Evolutionary conservation across 208 protist genomes (phyloP), one percentile per base, ranked within the genome.

Genomic region (Phytomonas francai): DNA sequence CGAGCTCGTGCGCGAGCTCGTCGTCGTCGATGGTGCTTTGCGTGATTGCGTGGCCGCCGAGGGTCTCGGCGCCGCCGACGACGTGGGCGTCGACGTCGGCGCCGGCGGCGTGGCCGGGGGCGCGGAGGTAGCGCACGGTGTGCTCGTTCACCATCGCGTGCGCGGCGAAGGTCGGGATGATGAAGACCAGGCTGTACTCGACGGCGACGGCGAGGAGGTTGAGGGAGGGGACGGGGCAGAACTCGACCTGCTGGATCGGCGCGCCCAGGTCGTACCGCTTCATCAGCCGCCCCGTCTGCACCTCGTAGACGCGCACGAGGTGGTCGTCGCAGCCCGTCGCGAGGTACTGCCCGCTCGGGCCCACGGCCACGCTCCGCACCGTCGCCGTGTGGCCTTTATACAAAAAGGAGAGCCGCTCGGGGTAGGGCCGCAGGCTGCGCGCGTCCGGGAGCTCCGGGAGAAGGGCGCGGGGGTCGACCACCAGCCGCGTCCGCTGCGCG

Each of bases 381-480:
- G 88, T 92, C 54, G 68, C 89, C 19, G 87, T 98, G 85, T 99
- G 98, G 12, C 98, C 98, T 69, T 96, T 93, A 84, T 97, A 99
- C 64, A 92, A 83, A 51, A 99, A 87, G 60, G 87, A 92, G n/a
- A 98, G 85, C 51, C 78, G 70, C 68, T 97, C 94, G 28, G 99
- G 99, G 88, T 98, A 99, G n/a, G 99, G 99, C 36, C 97, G 92
- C 34, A 99, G 95, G 54, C 99, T 97, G 76, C 95, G 85, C 28
- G 97, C 97, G 59, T 98, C 89, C 12, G 99, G 99, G 56, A 99
- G 85, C 68, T 98, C 88, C 6, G 99, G 99, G 22, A 99, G 79
- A 30, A 99, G 86, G 63, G 92, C 90, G 16, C 98, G 89, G 0
- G 97, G 97, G 76, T 97, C 86, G 31, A 98, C 87, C 45, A 98